Evolutionary conservation across 139 green algal species (phyloP).

Genomic region (Tetradesmus obliquus): DNA sequence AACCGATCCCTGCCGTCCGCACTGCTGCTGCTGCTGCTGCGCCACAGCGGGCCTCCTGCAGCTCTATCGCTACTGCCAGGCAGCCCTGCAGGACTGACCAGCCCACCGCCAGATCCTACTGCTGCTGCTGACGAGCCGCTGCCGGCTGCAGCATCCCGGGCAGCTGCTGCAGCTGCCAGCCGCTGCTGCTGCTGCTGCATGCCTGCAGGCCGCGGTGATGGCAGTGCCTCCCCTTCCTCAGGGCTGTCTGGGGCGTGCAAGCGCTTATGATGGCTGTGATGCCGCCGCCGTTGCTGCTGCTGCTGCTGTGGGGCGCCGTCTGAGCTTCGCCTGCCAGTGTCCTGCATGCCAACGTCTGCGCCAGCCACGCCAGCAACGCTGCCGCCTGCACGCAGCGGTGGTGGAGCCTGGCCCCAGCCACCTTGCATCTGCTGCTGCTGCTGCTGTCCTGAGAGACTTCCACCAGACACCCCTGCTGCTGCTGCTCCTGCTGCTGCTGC

Average conservation of each 20-base stretch:
- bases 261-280: not conserved
- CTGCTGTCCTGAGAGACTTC: slow-evolving; percentile 8
- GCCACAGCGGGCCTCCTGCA: not conserved
- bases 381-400: not conserved
- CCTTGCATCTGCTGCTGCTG: slow-evolving; percentile 29
- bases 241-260: not conserved
- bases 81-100: not conserved
- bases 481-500: not conserved
- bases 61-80: not conserved
- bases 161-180: slow-evolving; percentile 5
- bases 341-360: not conserved
- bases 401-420: not conserved
- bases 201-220: not conserved
- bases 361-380: not conserved
- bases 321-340: not conserved
- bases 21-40: not conserved
- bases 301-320: not conserved
- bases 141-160: not conserved
- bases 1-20: not conserved
- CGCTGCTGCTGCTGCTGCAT: not conserved
- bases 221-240: slow-evolving; percentile 34
- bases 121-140: not conserved
- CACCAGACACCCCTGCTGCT: not conserved
- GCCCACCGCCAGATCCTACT: not conserved
- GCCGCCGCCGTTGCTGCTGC: slow-evolving; percentile 8